These are phyloP conservation scores for Inga oerstediana DNA, from an alignment of 306 rosid genomes.

Conservation along the genomic window DNA sequence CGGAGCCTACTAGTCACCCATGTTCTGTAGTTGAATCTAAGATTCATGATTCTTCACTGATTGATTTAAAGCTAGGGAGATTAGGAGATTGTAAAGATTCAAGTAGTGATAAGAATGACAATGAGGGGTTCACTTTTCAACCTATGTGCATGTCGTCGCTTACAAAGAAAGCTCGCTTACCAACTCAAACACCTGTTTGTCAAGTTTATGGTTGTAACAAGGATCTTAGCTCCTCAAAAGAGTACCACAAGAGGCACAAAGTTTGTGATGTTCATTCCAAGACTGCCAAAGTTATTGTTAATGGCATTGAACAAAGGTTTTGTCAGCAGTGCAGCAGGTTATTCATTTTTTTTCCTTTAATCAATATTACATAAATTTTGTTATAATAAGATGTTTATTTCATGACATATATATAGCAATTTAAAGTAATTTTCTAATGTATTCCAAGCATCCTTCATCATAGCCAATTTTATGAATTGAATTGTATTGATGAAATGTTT, in stretches of 20 bases:
- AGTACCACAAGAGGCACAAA: slow-evolving; percentile 80
- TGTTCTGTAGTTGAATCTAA: slow-evolving; percentile 45
- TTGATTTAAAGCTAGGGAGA: slow-evolving; percentile 74
- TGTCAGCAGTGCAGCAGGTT: slow-evolving; percentile 95
- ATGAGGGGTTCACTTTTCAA: slow-evolving; percentile 38
- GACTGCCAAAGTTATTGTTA: slow-evolving; percentile 69
- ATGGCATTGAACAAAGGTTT: slow-evolving; percentile 81
- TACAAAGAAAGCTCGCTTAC: slow-evolving; percentile 56
- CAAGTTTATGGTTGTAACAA: slow-evolving; percentile 78
- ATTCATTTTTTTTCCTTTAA: background rate
- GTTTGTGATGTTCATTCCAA: slow-evolving; percentile 90
- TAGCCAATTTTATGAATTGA: slow-evolving; percentile 27
- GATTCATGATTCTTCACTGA: slow-evolving; percentile 56
- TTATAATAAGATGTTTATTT: slow-evolving; percentile 9
- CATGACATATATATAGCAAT: background rate
- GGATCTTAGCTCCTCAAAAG: slow-evolving; percentile 82
- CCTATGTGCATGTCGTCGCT: slow-evolving; percentile 29
- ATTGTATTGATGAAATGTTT: slow-evolving; percentile 13
- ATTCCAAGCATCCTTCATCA: slow-evolving; percentile 17
- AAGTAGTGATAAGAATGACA: slow-evolving; percentile 32
- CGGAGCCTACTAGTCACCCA: slow-evolving; percentile 52
- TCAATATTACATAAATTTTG: slow-evolving; percentile 1
- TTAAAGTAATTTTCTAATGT: slow-evolving; percentile 7
- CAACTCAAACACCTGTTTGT: slow-evolving; percentile 57
- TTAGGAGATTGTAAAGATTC: slow-evolving; percentile 49